Base-by-base conservation (phyloP, 495 filamentous ascomycete species). In the Aspergillus indologenus region DNA sequence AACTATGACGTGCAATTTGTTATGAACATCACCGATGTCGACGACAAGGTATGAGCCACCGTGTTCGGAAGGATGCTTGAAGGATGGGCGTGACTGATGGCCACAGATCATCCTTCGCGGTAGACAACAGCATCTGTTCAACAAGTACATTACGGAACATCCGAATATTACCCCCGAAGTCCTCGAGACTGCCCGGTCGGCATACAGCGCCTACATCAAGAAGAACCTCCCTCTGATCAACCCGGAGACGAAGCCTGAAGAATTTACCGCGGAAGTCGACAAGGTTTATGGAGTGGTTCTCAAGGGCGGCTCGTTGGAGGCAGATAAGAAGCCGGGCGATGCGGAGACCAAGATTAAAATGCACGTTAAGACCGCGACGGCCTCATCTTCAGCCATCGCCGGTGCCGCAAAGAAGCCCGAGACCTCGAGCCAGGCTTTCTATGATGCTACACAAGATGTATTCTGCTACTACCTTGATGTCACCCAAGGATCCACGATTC, bases 21-120 rank as follows among this genome's bases (percentile, higher is more conserved):
- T 48, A 93, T 95, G 88, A 98, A 98, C 72, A 90, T 96, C 63
- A 96, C 92, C 5, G 90, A 96, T 75, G 83, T 96, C 1, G 91
- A 96, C 69, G 91, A 96, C 75, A 98, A 96, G 84, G 86, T 89
- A 68, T 55, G 65, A 54, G 49, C 17, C 19, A 15, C 23, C 47
- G 12, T 18, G 20, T 11, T 20, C 26, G 34, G 5, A 17, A 9
- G 3, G 7, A 22, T 17, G 20, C 49, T 52, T 12, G 40, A 14
- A 54, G 24, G 18, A 47, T 29, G 48, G 42, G 24, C 31, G 6
- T 40, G 34, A 40, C 18, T 57, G 24, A 51, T 26, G 54, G 53
- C 44, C 55, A 48, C 65, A 89, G 86, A 95, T 96, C 64, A 95
- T 96, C 63, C 78, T 96, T 51, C 82, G 90, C 61, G 92, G 84